phyloP scores from a whole-genome alignment of 1,284 basidiomycete genomes.

The Wolfiporia cocos region DNA sequence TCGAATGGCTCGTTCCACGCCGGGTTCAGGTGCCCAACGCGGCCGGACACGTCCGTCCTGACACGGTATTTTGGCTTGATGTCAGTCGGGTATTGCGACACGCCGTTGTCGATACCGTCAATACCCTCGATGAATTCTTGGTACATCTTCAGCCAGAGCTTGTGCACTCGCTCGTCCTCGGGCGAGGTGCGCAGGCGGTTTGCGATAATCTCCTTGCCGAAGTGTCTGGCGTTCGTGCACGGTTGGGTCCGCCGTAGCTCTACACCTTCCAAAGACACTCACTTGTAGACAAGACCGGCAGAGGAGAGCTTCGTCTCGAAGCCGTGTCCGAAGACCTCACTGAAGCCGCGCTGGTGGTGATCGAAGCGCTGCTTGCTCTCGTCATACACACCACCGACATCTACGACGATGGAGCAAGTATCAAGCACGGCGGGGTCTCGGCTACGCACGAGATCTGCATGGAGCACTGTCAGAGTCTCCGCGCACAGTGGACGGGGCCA shows the following conservation, averaged over 20 bases:
- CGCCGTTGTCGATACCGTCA: constrained; percentile 95
- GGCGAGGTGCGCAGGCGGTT: constrained; percentile 45
- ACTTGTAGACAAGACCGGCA: constrained; percentile 95
- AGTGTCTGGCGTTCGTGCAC: constrained; percentile 58
- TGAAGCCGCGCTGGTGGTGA: constrained; percentile 95
- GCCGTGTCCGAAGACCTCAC: constrained; percentile 83
- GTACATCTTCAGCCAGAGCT: constrained; percentile 89
- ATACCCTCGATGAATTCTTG: constrained; percentile 93
- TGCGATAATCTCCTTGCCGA: constrained; percentile 85
- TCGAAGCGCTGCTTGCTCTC: constrained; percentile 79
- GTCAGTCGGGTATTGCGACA: constrained; percentile 67
- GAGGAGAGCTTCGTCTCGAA: constrained; percentile 88
- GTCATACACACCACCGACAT: constrained; percentile 94
- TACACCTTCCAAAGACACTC: constrained; percentile 16
- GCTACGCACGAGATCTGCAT: constrained; percentile 76
- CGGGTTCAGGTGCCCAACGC: constrained; percentile 81
- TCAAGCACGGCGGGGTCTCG: constrained; percentile 80
- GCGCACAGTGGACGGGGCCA: no score
- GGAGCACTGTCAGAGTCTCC: no score
- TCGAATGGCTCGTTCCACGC: constrained; percentile 82
- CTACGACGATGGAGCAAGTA: constrained; percentile 92
- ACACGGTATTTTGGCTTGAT: constrained; percentile 65
- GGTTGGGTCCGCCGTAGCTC: neutral
- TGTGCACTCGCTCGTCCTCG: constrained; percentile 60
- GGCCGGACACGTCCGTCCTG: constrained; percentile 77